Conservation (phyloP, 768 basidiomycete genomes). For the Tylopilus felleus region DNA sequence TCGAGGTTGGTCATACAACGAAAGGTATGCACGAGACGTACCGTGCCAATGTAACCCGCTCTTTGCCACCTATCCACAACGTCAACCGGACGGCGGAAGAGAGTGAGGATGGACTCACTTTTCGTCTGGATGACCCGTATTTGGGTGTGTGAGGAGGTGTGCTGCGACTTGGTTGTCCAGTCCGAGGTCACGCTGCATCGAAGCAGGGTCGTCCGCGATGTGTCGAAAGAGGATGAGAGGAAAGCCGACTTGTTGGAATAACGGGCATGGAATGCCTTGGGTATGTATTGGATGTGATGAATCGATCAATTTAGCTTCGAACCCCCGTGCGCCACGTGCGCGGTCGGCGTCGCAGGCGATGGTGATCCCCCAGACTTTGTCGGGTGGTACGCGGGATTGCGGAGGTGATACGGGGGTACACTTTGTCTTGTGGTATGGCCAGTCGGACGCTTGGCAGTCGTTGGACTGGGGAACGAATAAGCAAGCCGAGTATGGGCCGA, state of each 20-base stretch:
- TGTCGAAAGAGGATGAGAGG: slow-evolving; percentile 31
- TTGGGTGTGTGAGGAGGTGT: slow-evolving; percentile 29
- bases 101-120: slow-evolving; percentile 7
- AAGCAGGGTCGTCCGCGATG: slow-evolving; percentile 12
- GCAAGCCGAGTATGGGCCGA: background rate
- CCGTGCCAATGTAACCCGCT: slow-evolving; percentile 28
- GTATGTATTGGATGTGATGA: slow-evolving; percentile 27
- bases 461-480: slow-evolving; percentile 16
- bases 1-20: background rate
- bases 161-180: slow-evolving; percentile 32
- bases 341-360: slow-evolving; percentile 27
- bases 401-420: slow-evolving; percentile 7
- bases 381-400: background rate
- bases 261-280: slow-evolving; percentile 22
- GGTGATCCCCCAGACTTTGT: slow-evolving; percentile 17
- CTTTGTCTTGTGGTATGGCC: slow-evolving; percentile 17
- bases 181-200: slow-evolving; percentile 19
- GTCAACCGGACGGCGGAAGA: background rate
- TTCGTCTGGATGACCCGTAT: slow-evolving; percentile 23
- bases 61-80: slow-evolving; percentile 17
- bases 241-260: slow-evolving; percentile 28
- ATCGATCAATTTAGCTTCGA: slow-evolving; percentile 20
- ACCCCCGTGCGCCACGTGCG: slow-evolving; percentile 19
- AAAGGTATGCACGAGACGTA: background rate
- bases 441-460: slow-evolving; percentile 24